Evolutionary conservation across 108 stramenopile genomes (phyloP).

Genomic region (Cylindrotheca closterium): DNA sequence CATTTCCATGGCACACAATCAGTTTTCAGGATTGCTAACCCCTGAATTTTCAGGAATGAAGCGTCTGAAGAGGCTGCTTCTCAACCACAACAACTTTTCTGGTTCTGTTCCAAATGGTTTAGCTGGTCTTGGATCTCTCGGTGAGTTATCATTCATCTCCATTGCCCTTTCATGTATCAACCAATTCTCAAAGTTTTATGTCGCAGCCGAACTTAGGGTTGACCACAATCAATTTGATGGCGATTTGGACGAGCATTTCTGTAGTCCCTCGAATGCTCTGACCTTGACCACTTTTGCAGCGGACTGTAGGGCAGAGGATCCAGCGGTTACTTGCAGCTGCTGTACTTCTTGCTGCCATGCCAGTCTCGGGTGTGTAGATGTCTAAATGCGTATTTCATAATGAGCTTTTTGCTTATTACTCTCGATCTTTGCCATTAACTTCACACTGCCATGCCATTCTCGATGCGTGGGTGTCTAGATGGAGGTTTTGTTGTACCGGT

Average conservation of each 20-base stretch:
- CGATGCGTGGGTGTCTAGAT: too few species aligned
- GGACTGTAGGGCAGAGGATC: conserved; percentile 27
- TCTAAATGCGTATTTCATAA: too few species aligned
- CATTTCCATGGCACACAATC: conserved; percentile 28
- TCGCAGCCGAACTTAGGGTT: neutral
- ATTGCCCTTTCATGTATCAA: neutral
- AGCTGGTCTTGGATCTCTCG: neutral
- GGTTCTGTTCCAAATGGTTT: conserved; percentile 42
- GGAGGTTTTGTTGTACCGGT: too few species aligned
- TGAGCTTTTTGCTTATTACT: too few species aligned
- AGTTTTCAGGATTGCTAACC: conserved; percentile 39
- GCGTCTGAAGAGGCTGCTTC: conserved; percentile 25
- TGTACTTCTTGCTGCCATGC: conserved; percentile 38
- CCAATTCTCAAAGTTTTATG: neutral
- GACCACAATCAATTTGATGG: neutral
- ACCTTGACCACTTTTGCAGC: conserved; percentile 4
- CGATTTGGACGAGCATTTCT: neutral
- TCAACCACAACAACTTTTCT: conserved; percentile 26
- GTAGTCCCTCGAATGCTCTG: neutral
- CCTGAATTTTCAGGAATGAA: conserved; percentile 14
- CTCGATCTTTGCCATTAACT: too few species aligned
- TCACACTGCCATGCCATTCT: too few species aligned
- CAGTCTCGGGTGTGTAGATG: conserved; percentile 2
- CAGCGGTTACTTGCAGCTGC: conserved; percentile 38
- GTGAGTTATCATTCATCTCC: neutral